Conservation (phyloP, 805 yeast species). For the Ogataea naganishii region DNA sequence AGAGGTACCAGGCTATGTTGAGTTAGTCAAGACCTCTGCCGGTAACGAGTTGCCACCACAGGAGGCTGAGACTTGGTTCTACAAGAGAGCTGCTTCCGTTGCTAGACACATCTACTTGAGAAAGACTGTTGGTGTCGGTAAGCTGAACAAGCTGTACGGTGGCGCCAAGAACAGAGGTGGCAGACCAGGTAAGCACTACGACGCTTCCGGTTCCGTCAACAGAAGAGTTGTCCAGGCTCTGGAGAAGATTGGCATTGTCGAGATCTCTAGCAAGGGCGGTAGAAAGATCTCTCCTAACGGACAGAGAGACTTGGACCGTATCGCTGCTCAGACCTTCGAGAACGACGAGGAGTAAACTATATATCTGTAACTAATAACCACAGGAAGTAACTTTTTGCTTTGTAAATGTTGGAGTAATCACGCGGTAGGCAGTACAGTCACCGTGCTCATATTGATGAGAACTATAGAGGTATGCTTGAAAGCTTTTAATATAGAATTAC, state of each 20-base stretch:
- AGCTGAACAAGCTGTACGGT: conserved; percentile 98
- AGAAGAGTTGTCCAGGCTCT: conserved; percentile 97
- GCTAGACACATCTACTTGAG: conserved; percentile 99
- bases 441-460: no score
- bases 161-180: conserved; percentile 98
- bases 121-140: conserved; percentile 99
- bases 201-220: conserved; percentile 99
- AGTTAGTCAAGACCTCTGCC: conserved; percentile 97
- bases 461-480: no score
- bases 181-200: conserved; percentile 97
- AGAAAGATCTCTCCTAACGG: conserved; percentile 99
- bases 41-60: conserved; percentile 99
- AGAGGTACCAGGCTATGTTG: conserved; percentile 99
- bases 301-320: conserved; percentile 99
- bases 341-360: conserved; percentile 48
- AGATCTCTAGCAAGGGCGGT: conserved; percentile 96
- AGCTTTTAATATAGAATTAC: no score
- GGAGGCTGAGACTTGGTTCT: conserved; percentile 99
- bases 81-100: conserved; percentile 99
- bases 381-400: conserved; percentile 2
- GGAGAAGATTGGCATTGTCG: conserved; percentile 96
- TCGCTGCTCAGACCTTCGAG: conserved; percentile 97
- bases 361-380: conserved; percentile 2
- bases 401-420: background rate
- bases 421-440: no score